A percentile compares a stretch with the other conserved stretches of the same genome.
Evolutionary conservation across 441 rosid genomes (phyloP).

Genomic region (Adansonia madagascariensis): DNA sequence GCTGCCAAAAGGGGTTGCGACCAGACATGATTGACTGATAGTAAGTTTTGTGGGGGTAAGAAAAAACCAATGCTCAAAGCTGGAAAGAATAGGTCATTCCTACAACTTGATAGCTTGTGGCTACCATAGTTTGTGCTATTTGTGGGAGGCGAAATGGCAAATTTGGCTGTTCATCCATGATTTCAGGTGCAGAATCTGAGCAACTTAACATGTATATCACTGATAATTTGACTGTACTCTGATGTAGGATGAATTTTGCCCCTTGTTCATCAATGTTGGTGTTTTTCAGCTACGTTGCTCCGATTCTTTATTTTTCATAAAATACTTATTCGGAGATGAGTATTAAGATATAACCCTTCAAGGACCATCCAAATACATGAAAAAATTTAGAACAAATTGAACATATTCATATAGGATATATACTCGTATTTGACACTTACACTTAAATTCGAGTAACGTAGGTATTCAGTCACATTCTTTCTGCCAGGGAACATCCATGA

Average conservation of each 20-base stretch:
- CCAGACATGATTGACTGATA: slow-evolving; percentile 33
- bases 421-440: no score
- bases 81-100: not conserved
- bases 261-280: slow-evolving; percentile 1
- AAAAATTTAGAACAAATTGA: no score
- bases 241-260: slow-evolving; percentile 11
- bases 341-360: no score
- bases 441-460: no score
- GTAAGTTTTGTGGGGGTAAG: slow-evolving; percentile 20
- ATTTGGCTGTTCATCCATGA: slow-evolving; percentile 22
- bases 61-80: slow-evolving; percentile 18
- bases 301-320: no score
- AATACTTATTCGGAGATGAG: no score
- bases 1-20: slow-evolving; percentile 28
- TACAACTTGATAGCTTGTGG: slow-evolving; percentile 23
- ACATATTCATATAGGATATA: no score
- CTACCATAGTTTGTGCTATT: slow-evolving; percentile 29
- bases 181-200: slow-evolving; percentile 24
- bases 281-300: no score
- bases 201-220: slow-evolving; percentile 21
- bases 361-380: no score
- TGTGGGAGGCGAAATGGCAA: slow-evolving; percentile 30
- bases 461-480: not conserved
- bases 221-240: not conserved
- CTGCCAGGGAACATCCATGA: slow-evolving; percentile 1